These are phyloP conservation scores for Dichotomocladium elegans DNA, from an alignment of 371 early-diverging fungal species.

Conservation along the genomic window DNA sequence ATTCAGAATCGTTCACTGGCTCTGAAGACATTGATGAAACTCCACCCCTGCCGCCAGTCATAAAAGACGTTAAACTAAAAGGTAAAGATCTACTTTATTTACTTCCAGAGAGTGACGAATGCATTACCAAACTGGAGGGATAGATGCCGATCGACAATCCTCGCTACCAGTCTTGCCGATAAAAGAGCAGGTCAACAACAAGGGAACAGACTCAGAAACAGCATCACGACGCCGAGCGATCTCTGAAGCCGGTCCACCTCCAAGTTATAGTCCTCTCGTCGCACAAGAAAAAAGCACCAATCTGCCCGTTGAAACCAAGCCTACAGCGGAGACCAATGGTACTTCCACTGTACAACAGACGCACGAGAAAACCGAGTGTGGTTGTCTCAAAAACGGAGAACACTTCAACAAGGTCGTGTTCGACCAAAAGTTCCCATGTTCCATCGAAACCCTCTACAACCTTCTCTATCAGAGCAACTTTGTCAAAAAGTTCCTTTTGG, in stretches of 20 bases:
- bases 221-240: constrained; percentile 18
- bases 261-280: constrained; percentile 6
- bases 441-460: constrained; percentile 46
- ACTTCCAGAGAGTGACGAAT: too few species aligned
- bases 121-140: too few species aligned
- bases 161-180: constrained; percentile 19
- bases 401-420: constrained; percentile 48
- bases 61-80: too few species aligned
- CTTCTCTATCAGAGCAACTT: constrained; percentile 42
- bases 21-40: too few species aligned
- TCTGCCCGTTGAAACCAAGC: too few species aligned
- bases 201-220: constrained; percentile 6
- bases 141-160: constrained; percentile 16
- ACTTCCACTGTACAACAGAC: too few species aligned
- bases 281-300: too few species aligned
- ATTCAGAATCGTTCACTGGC: not conserved
- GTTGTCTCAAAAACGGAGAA: constrained; percentile 37
- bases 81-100: too few species aligned
- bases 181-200: not conserved
- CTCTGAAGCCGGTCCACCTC: constrained; percentile 28
- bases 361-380: constrained; percentile 38
- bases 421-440: constrained; percentile 45
- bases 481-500: constrained; percentile 28
- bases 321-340: too few species aligned
- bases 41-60: too few species aligned